Base-by-base conservation (phyloP, 805 yeast genomes). In the Candida cerambycidarum region DNA sequence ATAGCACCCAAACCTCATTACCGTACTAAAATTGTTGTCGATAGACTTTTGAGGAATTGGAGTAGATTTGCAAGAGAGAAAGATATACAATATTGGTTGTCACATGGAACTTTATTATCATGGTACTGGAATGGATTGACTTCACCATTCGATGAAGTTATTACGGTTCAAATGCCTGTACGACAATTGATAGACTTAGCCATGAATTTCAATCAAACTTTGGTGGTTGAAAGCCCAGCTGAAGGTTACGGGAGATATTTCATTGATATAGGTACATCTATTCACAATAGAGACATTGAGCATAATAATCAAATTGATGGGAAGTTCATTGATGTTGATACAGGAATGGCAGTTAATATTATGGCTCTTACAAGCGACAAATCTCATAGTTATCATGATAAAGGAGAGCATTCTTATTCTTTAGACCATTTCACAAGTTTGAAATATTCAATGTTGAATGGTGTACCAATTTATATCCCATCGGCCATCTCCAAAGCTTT, bases 311-410 rank as follows among this genome's bases (percentile, higher is more conserved):
- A 56, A 40, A 58, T 62, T 17, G 67, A 62, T 45, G 67, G 80
- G 8, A 70, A 84, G 46, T 76, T 82, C 52, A 75, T 81, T 41
- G 86, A 82, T 54, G 69, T 72, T 7, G 74, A 75, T 36, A 72
- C 82, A 1, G 86, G 86, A 7, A 53, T 73, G 10, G 81, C 78
- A 51, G 66, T 81, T 38, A 85, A 81, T 50, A 66, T 82, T 35
- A 73, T 78, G 2, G 86, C 80, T 2, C 41, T 62, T 17, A 53
- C 33, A 2, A 18, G 3, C n/a, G 50, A 56, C 15, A 41, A 46
- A 10, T 55, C 54, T 12, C 39, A 47, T 21, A 44, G 61, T 32
- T 55, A 51, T 40, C 65, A 70, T 42, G 83, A 88, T 55, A 69
- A 83, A 49, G 79, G 82, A 58, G 67, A 71, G 43, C 89, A 83